These are phyloP conservation scores for Kregervanrija pseudodelftensis DNA, from an alignment of 805 yeast genomes.

Conservation along the genomic window DNA sequence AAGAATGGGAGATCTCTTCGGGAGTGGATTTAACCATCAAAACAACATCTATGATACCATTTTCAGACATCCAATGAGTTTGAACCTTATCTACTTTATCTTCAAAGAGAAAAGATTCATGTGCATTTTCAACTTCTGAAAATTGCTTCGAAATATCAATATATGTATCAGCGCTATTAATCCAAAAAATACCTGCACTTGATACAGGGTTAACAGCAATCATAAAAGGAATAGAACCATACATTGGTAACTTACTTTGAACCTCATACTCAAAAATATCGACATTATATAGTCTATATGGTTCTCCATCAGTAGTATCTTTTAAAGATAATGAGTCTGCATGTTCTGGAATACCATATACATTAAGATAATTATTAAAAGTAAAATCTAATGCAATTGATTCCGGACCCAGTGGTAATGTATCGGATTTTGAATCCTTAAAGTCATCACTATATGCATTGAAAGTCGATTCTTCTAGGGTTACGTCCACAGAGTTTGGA, in stretches of 20 bases:
- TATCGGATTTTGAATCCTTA: constrained; percentile 57
- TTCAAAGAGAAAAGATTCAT: constrained; percentile 4
- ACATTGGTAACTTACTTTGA: constrained; percentile 82
- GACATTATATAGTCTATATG: constrained; percentile 85
- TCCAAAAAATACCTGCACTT: constrained; percentile 82
- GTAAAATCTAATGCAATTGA: constrained; percentile 74
- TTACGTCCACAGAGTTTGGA: constrained; percentile 32
- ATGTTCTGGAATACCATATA: constrained; percentile 97
- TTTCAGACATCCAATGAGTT: constrained; percentile 93
- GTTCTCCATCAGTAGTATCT: constrained; percentile 59
- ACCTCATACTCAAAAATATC: constrained; percentile 93
- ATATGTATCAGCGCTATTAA: constrained; percentile 89
- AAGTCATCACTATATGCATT: constrained; percentile 70
- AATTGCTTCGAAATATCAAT: constrained; percentile 53
- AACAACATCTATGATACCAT: constrained; percentile 74
- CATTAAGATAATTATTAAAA: constrained; percentile 51
- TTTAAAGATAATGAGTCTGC: constrained; percentile 72
- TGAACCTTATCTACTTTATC: constrained; percentile 11
- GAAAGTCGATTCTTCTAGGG: constrained; percentile 54
- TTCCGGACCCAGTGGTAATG: constrained; percentile 80
- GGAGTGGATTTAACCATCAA: constrained; percentile 55
- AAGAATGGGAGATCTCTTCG: constrained; percentile 47
- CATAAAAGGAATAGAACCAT: constrained; percentile 89
- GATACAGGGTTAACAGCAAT: constrained; percentile 52
- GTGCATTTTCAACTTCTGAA: constrained; percentile 5